Evolutionary conservation across 1,284 basidiomycete species (phyloP).

Genomic region (Leccinum huronense): DNA sequence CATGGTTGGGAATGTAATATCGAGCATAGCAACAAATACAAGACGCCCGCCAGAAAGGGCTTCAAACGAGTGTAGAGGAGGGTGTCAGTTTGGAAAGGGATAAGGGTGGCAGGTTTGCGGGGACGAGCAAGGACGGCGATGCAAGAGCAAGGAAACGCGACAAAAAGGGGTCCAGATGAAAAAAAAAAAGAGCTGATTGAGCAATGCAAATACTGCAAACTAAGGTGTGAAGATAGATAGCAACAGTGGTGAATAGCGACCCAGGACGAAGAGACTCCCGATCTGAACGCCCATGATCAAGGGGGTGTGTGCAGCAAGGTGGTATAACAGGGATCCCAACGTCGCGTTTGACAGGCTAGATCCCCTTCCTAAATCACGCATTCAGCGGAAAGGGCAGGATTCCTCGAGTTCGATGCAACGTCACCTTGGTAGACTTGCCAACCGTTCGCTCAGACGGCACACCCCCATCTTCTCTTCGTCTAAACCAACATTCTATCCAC

Average conservation of each 20-base stretch:
- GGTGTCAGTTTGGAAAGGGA: conserved; percentile 28
- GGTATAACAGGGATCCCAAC: conserved; percentile 33
- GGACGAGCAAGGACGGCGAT: conserved; percentile 24
- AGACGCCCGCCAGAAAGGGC: conserved; percentile 30
- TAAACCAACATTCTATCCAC: conserved; percentile 33
- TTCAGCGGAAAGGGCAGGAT: conserved; percentile 19
- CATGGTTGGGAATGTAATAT: conserved; percentile 35
- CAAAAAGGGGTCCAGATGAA: conserved; percentile 22
- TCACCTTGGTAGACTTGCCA: conserved; percentile 30
- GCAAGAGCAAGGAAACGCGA: conserved; percentile 23
- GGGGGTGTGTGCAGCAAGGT: conserved; percentile 21
- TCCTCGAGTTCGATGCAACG: conserved; percentile 25
- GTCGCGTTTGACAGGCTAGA: conserved; percentile 24
- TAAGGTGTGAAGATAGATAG: conserved; percentile 28
- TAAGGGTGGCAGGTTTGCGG: conserved; percentile 18
- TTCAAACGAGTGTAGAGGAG: conserved; percentile 33
- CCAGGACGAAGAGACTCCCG: conserved; percentile 21
- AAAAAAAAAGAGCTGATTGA: conserved; percentile 22
- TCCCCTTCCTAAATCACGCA: conserved; percentile 20
- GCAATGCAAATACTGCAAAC: conserved; percentile 28
- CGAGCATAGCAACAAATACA: conserved; percentile 38
- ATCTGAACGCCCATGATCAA: conserved; percentile 22
- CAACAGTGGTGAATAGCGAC: conserved; percentile 21
- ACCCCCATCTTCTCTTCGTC: conserved; percentile 19
- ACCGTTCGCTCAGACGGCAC: conserved; percentile 16